Evolutionary conservation across 495 filamentous ascomycete species (phyloP), one percentile per base, ranked within the genome.

Genomic region (Lophium mytilinum): DNA sequence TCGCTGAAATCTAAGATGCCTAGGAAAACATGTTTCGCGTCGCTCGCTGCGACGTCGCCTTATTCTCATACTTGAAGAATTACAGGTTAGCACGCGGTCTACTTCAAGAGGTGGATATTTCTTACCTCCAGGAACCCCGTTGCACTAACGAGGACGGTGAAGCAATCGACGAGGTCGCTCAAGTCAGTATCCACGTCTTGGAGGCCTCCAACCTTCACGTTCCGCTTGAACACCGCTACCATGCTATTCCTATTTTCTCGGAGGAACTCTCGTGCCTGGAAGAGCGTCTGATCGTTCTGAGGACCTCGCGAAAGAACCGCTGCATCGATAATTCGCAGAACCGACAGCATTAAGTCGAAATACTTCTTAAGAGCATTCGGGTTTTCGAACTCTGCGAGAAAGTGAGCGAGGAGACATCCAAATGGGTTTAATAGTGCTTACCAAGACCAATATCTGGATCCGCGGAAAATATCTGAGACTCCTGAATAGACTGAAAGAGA

Each of bases 401-500:
- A 24, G 21, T 48, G 1, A 24, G 17, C 8, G 58, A 65, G 24
- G 24, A 30, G 24, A 6, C 6, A 30, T 30, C 2, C 6, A 30
- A 30, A 30, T 30, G 2, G 3, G 6, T 30, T 30, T 6, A 30
- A 6, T 30, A 6, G 24, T 40, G 74, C 82, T 65, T 60, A 88
- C 85, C 83, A 58, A 91, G 78, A 24, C 90, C 89, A 56, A 97
- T 81, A 70, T 99, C 93, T 5, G 94, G 92, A 70, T 99, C 93
- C 19, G 84, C 84, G n/a, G 83, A 79, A 68, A 97, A 97, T 11
- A 96, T 75, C 9, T 81, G 78, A 3, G 90, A 93, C 21, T 85
- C 80, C 18, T 84, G 85, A 21, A 96, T 77, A 0, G 87, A 78
- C 52, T 83, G 79, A 75, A 99, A 94, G n/a, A 99, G 79, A 51